phyloP scores from a whole-genome alignment of 2,329 filamentous ascomycete species.

The Metarhizium anisopliae region DNA sequence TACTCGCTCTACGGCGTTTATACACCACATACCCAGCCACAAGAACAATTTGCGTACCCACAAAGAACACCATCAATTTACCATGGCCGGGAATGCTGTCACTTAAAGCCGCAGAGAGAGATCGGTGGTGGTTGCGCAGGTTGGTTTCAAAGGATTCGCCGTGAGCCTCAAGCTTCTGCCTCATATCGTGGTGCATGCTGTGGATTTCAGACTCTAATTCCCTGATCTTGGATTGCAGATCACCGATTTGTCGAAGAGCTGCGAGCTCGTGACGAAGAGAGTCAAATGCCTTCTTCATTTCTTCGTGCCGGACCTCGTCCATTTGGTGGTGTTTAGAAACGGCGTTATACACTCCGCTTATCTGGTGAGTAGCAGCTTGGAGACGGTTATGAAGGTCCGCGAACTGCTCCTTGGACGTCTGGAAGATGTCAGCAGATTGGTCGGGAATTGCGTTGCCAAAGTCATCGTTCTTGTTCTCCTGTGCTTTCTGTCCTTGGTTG shows the following conservation, averaged over 20 bases:
- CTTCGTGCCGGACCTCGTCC: conserved; percentile 47
- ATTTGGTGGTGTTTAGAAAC: conserved; percentile 41
- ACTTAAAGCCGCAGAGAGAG: conserved; percentile 38
- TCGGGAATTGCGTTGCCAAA: conserved; percentile 33
- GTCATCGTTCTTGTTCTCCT: conserved; percentile 20
- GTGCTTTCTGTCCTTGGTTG: conserved; percentile 23
- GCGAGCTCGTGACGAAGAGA: conserved; percentile 37
- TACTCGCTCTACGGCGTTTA: conserved; percentile 64
- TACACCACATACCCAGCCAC: conserved; percentile 64
- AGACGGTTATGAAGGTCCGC: conserved; percentile 78
- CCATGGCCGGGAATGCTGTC: conserved; percentile 40
- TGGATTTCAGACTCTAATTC: conserved; percentile 51
- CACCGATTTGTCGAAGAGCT: conserved; percentile 34
- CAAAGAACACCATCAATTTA: conserved; percentile 56
- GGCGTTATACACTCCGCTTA: conserved; percentile 52
- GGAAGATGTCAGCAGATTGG: conserved; percentile 35
- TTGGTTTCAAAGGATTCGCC: conserved; percentile 45
- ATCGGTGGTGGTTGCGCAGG: conserved; percentile 40
- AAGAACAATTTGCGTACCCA: conserved; percentile 66
- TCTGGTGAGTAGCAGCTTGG: conserved; percentile 61
- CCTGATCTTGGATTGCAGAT: conserved; percentile 36
- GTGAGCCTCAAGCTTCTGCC: conserved; percentile 38
- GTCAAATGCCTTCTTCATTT: conserved; percentile 39
- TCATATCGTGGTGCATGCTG: conserved; percentile 46
- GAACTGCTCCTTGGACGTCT: conserved; percentile 56